A percentile compares a stretch with the other conserved stretches of the same genome.
Conservation (phyloP, 768 basidiomycete species). For the Cystofilobasidium ferigula region DNA sequence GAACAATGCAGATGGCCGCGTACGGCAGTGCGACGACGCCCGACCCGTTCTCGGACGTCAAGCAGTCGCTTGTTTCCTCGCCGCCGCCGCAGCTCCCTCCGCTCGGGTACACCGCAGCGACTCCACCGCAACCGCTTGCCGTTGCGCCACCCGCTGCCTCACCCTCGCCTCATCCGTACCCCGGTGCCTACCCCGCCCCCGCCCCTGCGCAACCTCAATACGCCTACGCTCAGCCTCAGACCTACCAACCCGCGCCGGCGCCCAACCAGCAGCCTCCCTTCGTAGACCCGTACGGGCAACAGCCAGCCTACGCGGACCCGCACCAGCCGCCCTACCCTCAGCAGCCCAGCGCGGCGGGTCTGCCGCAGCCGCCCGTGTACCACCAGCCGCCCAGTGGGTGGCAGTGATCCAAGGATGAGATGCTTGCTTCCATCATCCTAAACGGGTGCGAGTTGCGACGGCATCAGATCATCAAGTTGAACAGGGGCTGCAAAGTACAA, state of each 20-base stretch:
- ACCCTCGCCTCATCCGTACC: not conserved
- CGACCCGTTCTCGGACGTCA: not conserved
- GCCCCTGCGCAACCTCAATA: not conserved
- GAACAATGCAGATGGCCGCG: constrained; percentile 67
- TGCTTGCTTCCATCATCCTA: too few species aligned
- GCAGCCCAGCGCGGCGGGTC: not conserved
- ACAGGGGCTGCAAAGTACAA: too few species aligned
- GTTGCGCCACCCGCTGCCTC: not conserved
- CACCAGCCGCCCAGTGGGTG: not conserved
- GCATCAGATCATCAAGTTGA: not conserved
- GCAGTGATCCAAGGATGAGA: not conserved
- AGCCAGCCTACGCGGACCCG: not conserved
- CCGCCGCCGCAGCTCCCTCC: not conserved
- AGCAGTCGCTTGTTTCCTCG: not conserved
- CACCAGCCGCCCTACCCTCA: constrained; percentile 12
- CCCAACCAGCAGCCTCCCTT: constrained; percentile 1
- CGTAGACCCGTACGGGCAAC: not conserved
- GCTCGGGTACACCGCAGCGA: not conserved
- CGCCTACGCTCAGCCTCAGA: not conserved
- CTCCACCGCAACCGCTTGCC: not conserved
- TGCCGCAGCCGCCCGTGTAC: not conserved
- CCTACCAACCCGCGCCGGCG: not conserved
- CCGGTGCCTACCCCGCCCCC: constrained; percentile 5
- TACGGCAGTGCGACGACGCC: not conserved
- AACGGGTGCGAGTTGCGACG: not conserved